A percentile compares a stretch with the other conserved stretches of the same genome.
Conservation (phyloP, 1,284 basidiomycete species). For the Ceraceosorus guamensis region DNA sequence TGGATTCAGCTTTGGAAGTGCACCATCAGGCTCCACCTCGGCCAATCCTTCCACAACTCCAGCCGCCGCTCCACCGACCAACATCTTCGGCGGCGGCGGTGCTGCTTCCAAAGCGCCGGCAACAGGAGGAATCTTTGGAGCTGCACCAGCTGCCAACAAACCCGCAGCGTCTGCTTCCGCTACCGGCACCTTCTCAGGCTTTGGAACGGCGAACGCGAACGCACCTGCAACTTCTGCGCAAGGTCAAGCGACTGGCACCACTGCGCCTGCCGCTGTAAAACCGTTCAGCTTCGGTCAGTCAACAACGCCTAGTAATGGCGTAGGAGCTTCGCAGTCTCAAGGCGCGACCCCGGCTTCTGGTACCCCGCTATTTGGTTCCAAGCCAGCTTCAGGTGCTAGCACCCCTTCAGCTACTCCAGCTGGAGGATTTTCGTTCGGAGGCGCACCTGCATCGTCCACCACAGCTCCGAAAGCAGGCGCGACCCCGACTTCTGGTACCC, state of each 20-base stretch:
- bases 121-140: neutral
- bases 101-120: slow-evolving; percentile 1
- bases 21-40: neutral
- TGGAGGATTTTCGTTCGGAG: slow-evolving; percentile 13
- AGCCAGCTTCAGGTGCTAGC: slow-evolving; percentile 11
- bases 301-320: too few relatives aligned
- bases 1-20: neutral
- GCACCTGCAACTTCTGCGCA: neutral
- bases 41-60: slow-evolving; percentile 1
- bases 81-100: slow-evolving; percentile 5
- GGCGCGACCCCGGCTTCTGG: slow-evolving; percentile 5
- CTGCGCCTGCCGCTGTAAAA: neutral
- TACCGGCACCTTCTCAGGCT: slow-evolving; percentile 4
- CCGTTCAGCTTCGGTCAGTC: too few relatives aligned
- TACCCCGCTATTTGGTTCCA: neutral
- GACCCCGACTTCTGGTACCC: slow-evolving; percentile 19
- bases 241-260: neutral
- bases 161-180: slow-evolving; percentile 1
- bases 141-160: neutral
- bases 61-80: slow-evolving; percentile 6
- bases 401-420: slow-evolving; percentile 18
- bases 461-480: slow-evolving; percentile 8
- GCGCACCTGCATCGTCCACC: slow-evolving; percentile 2
- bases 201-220: neutral
- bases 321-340: too few relatives aligned